Base-by-base conservation (phyloP, 768 basidiomycete species). In the Calocybe cyanea region DNA sequence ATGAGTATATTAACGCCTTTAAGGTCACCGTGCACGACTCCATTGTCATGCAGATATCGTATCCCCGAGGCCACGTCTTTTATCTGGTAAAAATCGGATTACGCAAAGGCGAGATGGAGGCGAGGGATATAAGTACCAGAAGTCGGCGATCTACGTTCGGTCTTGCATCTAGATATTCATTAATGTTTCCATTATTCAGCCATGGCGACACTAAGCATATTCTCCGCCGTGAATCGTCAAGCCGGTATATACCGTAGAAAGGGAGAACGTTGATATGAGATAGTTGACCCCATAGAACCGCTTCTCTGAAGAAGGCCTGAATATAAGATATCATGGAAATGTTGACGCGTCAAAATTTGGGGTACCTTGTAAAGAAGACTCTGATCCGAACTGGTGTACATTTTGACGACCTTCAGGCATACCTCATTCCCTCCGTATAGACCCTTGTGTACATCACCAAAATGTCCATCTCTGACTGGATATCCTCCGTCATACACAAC, bases 1-100 rank as follows among this genome's bases (percentile, higher is more conserved):
- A 78, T 62, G 17, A 77, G 62, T 44, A 77, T 70, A 46, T 77
- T 77, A 9, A 69, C 70, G 10, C 68, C 70, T 49, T 70, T 72
- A 18, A 76, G 58, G 41, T 76, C 73, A 0, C 73, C 73, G 41
- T 73, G 75, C 14, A 72, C 59, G 17, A 76, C 60, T 4, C 57
- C 47, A 39, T 56, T 52, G 3, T 46, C 52, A 46, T 68, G 67
- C 14, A 70, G 55, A 49, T 70, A 67, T 1, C 49, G 36, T 14
- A 70, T 49, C 3, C 68, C 68, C 19, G 41, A 38, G 3, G 63
- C 62, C 19, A 68, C 54, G 40, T 67, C 68, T 7, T 52, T 54
- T 9, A 62, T 32, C 67, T 67, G 18, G 9, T 15, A 42, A 32
- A 36, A 28, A 50, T 17, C 23, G 56, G 56, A 11, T 15, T 31